A percentile compares a stretch with the other conserved stretches of the same genome.
These are phyloP conservation scores for Claviceps monticola DNA, from an alignment of 2,329 filamentous ascomycete species.

Conservation along the genomic window DNA sequence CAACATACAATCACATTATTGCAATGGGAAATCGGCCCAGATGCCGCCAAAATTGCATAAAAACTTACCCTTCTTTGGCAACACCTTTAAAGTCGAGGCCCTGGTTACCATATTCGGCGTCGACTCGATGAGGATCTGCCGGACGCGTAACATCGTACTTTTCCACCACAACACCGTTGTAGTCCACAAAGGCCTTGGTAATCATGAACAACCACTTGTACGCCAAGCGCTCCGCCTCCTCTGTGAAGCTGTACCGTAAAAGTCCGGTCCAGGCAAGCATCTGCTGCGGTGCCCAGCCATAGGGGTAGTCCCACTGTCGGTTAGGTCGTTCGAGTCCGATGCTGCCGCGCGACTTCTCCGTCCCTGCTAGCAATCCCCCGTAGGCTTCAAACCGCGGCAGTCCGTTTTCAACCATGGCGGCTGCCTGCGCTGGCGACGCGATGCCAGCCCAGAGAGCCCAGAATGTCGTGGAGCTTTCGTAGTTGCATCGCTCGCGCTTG, in stretches of 20 bases:
- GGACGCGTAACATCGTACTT: conserved; percentile 94
- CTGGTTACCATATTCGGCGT: conserved; percentile 96
- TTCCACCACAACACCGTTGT: conserved; percentile 94
- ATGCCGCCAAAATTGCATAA: too few relatives aligned
- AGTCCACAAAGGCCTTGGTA: conserved; percentile 95
- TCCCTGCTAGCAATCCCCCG: conserved; percentile 80
- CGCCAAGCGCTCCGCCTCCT: conserved; percentile 75
- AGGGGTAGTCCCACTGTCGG: conserved; percentile 96
- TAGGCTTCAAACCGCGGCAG: conserved; percentile 79
- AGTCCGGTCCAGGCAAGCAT: conserved; percentile 95
- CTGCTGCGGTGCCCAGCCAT: conserved; percentile 96
- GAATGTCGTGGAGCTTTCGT: conserved; percentile 87
- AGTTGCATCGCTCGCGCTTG: conserved; percentile 64
- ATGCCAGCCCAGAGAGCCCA: conserved; percentile 96
- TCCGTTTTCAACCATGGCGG: conserved; percentile 63
- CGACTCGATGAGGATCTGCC: conserved; percentile 82
- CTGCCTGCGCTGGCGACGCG: conserved; percentile 74
- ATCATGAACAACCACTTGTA: conserved; percentile 99
- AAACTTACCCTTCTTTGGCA: conserved; percentile 80
- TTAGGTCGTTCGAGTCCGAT: conserved; percentile 76
- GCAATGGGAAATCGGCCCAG: too few relatives aligned
- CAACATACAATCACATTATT: neutral
- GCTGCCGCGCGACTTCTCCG: conserved; percentile 71
- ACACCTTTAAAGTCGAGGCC: conserved; percentile 91
- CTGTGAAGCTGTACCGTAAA: conserved; percentile 78